Base-by-base conservation (phyloP, 345 rosid genomes). In the Physaria fendleri region DNA sequence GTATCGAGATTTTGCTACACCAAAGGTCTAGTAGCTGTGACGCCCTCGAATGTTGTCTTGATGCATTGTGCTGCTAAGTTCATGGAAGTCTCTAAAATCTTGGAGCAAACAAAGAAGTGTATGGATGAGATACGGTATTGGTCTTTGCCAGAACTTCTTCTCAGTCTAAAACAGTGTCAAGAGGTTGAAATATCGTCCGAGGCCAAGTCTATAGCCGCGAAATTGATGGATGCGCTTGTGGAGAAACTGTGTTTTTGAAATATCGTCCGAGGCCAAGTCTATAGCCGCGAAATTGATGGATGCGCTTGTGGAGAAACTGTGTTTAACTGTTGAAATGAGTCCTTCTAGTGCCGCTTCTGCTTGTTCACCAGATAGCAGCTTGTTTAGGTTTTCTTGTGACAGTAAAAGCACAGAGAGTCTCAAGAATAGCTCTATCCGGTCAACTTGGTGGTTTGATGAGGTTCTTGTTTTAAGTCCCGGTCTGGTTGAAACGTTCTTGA, bases 371-470 rank as follows among this genome's bases (percentile, higher is more conserved):
- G 94, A 87, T 47, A 87, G 95, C 68, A 81, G 93, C 1, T 80
- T 81, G 46, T 72, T 78, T 54, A 79, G 92, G 45, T 76, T 93
- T 62, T 89, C 99, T 18, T 79, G 76, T 32, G 95, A 93, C 49
- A 79, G 82, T 46, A 80, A 77, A 66, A 89, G 99, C 79, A 86
- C 94, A 0, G 94, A 83, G 85, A 87, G 97, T 78, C 72, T 87
- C 51, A 87, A 78, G 74, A 82, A 69, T 60, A 68, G 77, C 66
- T 76, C 79, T 65, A 49, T 76, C 55, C 24, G 71, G 43, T n/a
- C 28, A 4, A 77, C 74, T 0, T 93, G 97, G 97, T 93, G 99
- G 95, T 87, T 87, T 24, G 94, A 93, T 54, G 95, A 93, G 74
- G 77, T 92, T 47, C 55, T 75, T 33, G 52, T 69, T 65, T 54